phyloP scores from a whole-genome alignment of 768 basidiomycete genomes.

The Ephemerocybe angulata region DNA sequence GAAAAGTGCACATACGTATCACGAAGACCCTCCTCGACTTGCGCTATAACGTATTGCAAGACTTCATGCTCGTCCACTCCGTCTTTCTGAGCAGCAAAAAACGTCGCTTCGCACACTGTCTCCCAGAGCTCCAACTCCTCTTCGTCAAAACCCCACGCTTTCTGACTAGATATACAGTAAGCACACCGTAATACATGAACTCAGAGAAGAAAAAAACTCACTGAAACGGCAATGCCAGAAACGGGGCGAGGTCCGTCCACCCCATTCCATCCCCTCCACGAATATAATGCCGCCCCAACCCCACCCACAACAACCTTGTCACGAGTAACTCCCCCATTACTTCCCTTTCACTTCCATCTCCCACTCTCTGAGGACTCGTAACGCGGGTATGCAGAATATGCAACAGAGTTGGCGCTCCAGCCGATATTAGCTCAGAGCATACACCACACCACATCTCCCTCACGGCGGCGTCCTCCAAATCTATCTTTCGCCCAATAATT shows the following conservation, averaged over 20 bases:
- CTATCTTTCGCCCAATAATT: constrained; percentile 40
- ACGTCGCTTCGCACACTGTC: no score
- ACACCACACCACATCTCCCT: constrained; percentile 43
- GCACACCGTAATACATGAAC: background rate
- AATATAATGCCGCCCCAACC: constrained; percentile 27
- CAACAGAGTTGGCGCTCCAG: constrained; percentile 38
- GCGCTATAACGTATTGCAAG: background rate
- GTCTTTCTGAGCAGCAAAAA: background rate
- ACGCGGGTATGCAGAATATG: constrained; percentile 28
- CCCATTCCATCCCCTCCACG: constrained; percentile 10
- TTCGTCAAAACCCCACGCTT: background rate
- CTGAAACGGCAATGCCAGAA: constrained; percentile 49
- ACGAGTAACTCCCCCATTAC: background rate
- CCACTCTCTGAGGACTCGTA: constrained; percentile 15
- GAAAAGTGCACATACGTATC: background rate
- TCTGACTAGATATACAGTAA: background rate
- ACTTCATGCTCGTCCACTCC: background rate
- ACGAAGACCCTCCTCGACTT: background rate
- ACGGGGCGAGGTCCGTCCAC: constrained; percentile 40
- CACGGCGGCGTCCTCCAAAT: constrained; percentile 36
- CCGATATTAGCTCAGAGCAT: constrained; percentile 44
- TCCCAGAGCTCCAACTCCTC: background rate
- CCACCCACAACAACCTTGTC: background rate
- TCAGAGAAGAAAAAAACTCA: constrained; percentile 20
- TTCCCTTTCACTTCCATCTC: constrained; percentile 27